Base-by-base conservation (phyloP, 169 alveolate species). In the Eimeria mitis region DNA sequence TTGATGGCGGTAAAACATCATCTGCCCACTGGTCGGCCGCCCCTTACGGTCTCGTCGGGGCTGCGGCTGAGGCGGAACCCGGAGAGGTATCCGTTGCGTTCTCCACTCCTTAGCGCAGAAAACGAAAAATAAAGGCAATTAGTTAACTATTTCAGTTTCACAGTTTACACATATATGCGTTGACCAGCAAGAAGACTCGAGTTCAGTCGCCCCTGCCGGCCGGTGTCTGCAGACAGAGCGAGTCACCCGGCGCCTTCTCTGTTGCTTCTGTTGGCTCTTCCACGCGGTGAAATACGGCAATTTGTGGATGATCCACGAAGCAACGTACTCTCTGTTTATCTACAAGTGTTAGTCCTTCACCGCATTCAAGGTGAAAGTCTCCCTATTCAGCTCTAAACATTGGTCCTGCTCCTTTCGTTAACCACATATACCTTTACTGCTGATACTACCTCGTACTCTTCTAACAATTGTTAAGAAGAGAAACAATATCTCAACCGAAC, bases 21-120 rank as follows among this genome's bases (percentile, higher is more conserved):
- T 37, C 49, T 71, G 81, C 54, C 81, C 81, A 71, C 0, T 71
- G 81, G 81, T 71, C 81, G 81, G 31, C 81, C n/a, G 5, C 81
- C 81, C 8, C 23, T 23, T 8, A n/a, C 54, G 54, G 47, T 11
- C 16, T 6, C 54, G 4, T 71, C 54, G 81, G 81, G 81, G 81
- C 54, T 71, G 54, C 81, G 81, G 81, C 54, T 37, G 81, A n/a
- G 81, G 81, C 28, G 52, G 81, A 28, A 1, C 52, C 81, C 13
- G 16, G 81, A 31, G 78, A 34, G 47, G 78, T 31, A 31, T 14
- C 44, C 78, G 47, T 25, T 68, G 2, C 9, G 78, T 68, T 68
- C 49, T 68, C 25, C 23, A 13, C 44, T 4, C 47, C 78, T 31
- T 23, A 7, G 5, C 25, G 6, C 49, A 31, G 0, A 68, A 7